Conservation (phyloP, 371 early-diverging fungal species). For the Syncephalastrum contaminatum region DNA sequence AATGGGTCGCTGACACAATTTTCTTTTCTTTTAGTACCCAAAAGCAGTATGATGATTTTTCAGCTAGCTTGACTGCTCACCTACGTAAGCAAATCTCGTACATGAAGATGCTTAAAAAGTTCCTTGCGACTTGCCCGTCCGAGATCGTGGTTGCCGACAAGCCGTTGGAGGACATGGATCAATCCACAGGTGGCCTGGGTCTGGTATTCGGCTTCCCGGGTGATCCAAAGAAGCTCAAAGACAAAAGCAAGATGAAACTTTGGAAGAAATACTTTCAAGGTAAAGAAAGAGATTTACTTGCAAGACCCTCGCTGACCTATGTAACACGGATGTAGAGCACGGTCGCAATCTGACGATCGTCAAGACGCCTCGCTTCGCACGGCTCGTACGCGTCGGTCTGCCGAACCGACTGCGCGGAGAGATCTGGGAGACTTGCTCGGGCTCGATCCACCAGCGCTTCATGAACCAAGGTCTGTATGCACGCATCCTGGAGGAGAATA, state of each 20-base stretch:
- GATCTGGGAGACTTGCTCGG: constrained; percentile 93
- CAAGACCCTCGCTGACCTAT: neutral
- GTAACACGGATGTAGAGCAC: constrained; percentile 43
- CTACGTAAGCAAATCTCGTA: constrained; percentile 61
- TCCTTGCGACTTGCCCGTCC: constrained; percentile 75
- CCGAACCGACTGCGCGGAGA: constrained; percentile 93
- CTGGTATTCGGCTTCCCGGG: constrained; percentile 85
- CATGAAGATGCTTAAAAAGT: constrained; percentile 82
- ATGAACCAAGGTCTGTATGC: constrained; percentile 84
- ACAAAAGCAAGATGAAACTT: constrained; percentile 73
- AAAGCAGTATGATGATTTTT: constrained; percentile 52
- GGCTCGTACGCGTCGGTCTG: constrained; percentile 89
- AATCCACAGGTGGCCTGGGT: constrained; percentile 71
- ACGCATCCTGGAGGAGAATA: constrained; percentile 72
- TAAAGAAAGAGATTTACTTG: constrained; percentile 16
- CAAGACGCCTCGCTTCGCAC: constrained; percentile 80
- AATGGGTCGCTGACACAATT: neutral
- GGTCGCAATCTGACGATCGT: constrained; percentile 91
- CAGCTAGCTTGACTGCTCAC: constrained; percentile 46
- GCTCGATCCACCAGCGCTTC: constrained; percentile 86
- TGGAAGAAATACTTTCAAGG: constrained; percentile 81
- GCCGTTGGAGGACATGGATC: constrained; percentile 36
- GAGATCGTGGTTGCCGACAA: constrained; percentile 70
- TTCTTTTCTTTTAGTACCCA: constrained; percentile 15
- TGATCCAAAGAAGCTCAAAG: constrained; percentile 72